phyloP scores from a whole-genome alignment of 176 grass and related monocot genomes.

The Oryza meridionalis region DNA sequence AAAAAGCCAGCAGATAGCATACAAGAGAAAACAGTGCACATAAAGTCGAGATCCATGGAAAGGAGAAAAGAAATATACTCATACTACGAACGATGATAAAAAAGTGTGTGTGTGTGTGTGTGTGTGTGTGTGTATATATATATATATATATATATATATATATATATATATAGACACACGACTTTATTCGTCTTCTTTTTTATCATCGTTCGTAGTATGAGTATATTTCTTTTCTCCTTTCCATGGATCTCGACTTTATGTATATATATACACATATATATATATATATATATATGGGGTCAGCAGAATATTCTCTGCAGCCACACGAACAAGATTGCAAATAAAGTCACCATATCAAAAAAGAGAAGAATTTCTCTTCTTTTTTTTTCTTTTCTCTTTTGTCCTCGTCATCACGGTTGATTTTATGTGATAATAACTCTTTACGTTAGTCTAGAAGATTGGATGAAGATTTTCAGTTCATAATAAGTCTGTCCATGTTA shows the following conservation, averaged over 20 bases:
- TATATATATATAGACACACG: too few species aligned
- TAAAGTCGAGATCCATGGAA: conserved; percentile 1
- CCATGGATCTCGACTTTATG: too few species aligned
- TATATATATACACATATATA: too few species aligned
- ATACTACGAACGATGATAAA: not conserved
- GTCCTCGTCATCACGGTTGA: not conserved
- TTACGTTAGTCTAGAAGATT: not conserved
- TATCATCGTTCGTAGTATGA: too few species aligned
- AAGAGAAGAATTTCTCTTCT: not conserved
- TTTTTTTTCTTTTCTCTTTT: not conserved
- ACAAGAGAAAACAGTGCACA: too few species aligned
- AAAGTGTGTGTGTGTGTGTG: not conserved
- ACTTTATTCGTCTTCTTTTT: too few species aligned
- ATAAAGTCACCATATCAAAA: not conserved
- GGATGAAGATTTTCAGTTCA: not conserved
- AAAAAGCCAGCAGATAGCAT: not conserved
- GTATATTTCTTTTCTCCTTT: too few species aligned
- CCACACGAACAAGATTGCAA: not conserved
- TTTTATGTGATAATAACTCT: not conserved
- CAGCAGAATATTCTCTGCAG: conserved; percentile 28
- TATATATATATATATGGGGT: not conserved
- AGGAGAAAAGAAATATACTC: not conserved
- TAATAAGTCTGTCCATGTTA: not conserved
- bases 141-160: not conserved
- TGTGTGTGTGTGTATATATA: too few species aligned